Evolutionary conservation across 2,329 filamentous ascomycete genomes (phyloP).

Genomic region (Ophiosphaerella narmari): DNA sequence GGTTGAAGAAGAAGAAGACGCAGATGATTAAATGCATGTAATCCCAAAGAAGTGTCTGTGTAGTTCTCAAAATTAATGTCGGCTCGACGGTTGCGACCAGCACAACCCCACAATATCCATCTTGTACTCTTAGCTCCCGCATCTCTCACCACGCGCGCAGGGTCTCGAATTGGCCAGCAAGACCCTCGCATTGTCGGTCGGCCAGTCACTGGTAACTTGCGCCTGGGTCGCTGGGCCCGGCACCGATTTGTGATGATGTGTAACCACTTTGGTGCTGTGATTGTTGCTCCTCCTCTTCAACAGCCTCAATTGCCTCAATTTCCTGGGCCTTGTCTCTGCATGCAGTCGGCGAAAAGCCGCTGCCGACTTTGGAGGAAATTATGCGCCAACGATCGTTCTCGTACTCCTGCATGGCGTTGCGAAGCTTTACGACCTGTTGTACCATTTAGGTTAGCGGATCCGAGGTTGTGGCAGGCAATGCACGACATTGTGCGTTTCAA

Average conservation of each 20-base stretch:
- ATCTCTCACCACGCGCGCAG: constrained; percentile 29
- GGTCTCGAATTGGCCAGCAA: constrained; percentile 28
- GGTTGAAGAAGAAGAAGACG: constrained; percentile 14
- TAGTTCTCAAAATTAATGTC: constrained; percentile 8
- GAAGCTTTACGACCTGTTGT: constrained; percentile 74
- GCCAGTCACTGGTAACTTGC: constrained; percentile 43
- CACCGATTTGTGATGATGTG: constrained; percentile 36
- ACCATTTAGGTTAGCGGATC: constrained; percentile 41
- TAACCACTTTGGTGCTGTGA: constrained; percentile 37
- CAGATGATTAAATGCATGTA: constrained; percentile 33
- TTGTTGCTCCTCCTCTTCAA: constrained; percentile 24
- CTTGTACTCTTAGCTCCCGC: neutral
- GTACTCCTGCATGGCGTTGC: constrained; percentile 78
- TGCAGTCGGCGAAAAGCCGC: constrained; percentile 83
- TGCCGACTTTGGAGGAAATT: constrained; percentile 86
- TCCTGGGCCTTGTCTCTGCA: constrained; percentile 81
- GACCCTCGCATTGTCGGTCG: constrained; percentile 23
- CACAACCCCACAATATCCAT: constrained; percentile 25
- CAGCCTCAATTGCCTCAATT: constrained; percentile 49
- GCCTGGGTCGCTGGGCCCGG: constrained; percentile 37
- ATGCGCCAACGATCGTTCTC: constrained; percentile 93
- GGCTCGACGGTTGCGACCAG: constrained; percentile 35
- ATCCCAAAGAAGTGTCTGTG: constrained; percentile 14
- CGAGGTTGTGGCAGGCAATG: constrained; percentile 31
- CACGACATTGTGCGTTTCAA: constrained; percentile 45